Base-by-base conservation (phyloP, 2,329 filamentous ascomycete species). In the Sphaerulina vaccinii region DNA sequence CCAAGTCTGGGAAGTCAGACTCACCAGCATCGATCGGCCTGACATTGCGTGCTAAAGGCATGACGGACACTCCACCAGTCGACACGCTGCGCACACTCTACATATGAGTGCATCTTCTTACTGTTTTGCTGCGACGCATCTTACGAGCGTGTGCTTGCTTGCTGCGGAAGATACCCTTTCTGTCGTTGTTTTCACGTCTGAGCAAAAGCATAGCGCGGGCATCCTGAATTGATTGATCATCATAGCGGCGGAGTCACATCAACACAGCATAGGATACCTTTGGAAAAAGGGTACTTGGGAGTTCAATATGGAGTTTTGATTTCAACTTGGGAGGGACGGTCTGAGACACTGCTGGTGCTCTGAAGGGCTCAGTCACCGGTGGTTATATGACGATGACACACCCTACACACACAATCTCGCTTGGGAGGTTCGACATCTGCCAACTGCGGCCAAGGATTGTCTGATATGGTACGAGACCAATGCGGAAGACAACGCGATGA, bases 31-130 rank as follows among this genome's bases (percentile, higher is more conserved):
- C 54, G 2, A 62, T 63, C 11, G 66, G 66, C 18, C 36, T 68
- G 37, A 56, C 63, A 3, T 47, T 70, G 18, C 58, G 67, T 29
- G 64, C 62, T 39, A 65, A 66, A 49, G 62, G 62, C 46, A 57
- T 68, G 60, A 65, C 62, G 18, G 61, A 64, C 38, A 68, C 67
- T 23, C 68, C 68, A 32, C 65, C 67, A 2, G 65, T 70, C 45
- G 67, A 70, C 41, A 68, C 65, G 2, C 48, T 71, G 48, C 61
- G 66, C 27, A 71, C 69, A 39, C 67, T 71, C 27, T 71, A 65
- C 58, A 71, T 71, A 35, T 71, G 59, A 68, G 46, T 18, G 46
- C 37, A 46, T 46, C 44, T 23, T 33, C 37, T 44, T 49, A 52
- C 47, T 18, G 24, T 13, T 45, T 24, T 46, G 33, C 41, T 29